These are phyloP conservation scores for Penicillium sp. DNA, from an alignment of 2,329 filamentous ascomycete genomes.

Conservation along the genomic window DNA sequence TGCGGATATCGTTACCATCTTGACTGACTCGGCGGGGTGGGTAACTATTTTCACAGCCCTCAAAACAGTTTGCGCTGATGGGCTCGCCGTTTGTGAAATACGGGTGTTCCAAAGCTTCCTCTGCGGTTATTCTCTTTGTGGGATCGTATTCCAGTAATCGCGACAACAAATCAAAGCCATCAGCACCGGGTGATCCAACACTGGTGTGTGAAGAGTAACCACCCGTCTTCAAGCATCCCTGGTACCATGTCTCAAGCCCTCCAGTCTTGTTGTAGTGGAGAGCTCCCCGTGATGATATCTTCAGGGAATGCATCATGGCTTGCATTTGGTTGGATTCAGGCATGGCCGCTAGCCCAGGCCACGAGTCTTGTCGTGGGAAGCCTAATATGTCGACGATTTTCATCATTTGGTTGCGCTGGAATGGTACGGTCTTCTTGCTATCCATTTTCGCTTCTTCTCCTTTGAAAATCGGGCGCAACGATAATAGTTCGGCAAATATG, in stretches of 20 bases:
- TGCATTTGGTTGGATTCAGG: slow-evolving; percentile 76
- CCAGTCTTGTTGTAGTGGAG: slow-evolving; percentile 51
- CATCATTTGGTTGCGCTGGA: slow-evolving; percentile 97
- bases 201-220: slow-evolving; percentile 48
- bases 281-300: slow-evolving; percentile 30
- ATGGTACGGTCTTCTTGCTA: slow-evolving; percentile 93
- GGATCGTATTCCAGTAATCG: slow-evolving; percentile 91
- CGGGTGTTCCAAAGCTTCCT: slow-evolving; percentile 80
- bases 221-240: slow-evolving; percentile 62
- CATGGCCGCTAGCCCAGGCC: slow-evolving; percentile 81
- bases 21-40: slow-evolving; percentile 85
- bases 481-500: slow-evolving; percentile 92
- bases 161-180: slow-evolving; percentile 78
- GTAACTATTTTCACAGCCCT: slow-evolving; percentile 83
- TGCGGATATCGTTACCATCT: slow-evolving; percentile 95
- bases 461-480: slow-evolving; percentile 91
- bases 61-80: slow-evolving; percentile 81
- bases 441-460: slow-evolving; percentile 99
- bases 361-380: slow-evolving; percentile 79
- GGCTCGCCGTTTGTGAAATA: slow-evolving; percentile 73
- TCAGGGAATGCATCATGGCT: slow-evolving; percentile 37
- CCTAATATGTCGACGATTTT: slow-evolving; percentile 98
- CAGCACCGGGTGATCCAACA: slow-evolving; percentile 59
- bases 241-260: slow-evolving; percentile 75
- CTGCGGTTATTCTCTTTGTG: slow-evolving; percentile 78